These are phyloP conservation scores for Fusarium kyushuense DNA, from an alignment of 2,329 filamentous ascomycete species.

Conservation along the genomic window DNA sequence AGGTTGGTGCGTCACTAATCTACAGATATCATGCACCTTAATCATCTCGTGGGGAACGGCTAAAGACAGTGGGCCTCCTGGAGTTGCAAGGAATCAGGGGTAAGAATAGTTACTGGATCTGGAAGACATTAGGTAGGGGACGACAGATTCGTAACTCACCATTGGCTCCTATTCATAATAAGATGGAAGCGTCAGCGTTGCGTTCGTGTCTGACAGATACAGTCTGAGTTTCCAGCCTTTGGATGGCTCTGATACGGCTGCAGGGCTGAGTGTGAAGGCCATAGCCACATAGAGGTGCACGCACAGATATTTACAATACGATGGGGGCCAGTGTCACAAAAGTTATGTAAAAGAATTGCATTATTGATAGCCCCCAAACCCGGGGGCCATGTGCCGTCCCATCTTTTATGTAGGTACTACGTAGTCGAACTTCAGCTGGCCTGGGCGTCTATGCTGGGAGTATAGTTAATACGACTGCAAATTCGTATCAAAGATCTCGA, in stretches of 20 bases:
- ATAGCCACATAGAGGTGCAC: background rate
- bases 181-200: background rate
- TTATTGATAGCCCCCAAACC: constrained; percentile 11
- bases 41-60: background rate
- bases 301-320: background rate
- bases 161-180: background rate
- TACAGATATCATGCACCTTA: background rate
- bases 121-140: background rate
- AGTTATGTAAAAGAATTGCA: constrained; percentile 1
- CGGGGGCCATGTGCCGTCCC: constrained; percentile 6
- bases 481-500: background rate
- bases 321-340: constrained; percentile 9
- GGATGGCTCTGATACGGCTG: background rate
- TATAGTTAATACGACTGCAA: background rate
- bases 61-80: constrained; percentile 12
- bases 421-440: constrained; percentile 8
- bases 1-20: background rate
- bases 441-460: background rate
- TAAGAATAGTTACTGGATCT: background rate
- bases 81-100: background rate
- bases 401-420: background rate
- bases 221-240: background rate
- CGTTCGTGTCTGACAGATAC: background rate
- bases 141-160: background rate
- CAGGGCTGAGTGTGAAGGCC: constrained; percentile 1